Base-by-base conservation (phyloP, 1,284 basidiomycete species). In the Ustilago hordei region DNA sequence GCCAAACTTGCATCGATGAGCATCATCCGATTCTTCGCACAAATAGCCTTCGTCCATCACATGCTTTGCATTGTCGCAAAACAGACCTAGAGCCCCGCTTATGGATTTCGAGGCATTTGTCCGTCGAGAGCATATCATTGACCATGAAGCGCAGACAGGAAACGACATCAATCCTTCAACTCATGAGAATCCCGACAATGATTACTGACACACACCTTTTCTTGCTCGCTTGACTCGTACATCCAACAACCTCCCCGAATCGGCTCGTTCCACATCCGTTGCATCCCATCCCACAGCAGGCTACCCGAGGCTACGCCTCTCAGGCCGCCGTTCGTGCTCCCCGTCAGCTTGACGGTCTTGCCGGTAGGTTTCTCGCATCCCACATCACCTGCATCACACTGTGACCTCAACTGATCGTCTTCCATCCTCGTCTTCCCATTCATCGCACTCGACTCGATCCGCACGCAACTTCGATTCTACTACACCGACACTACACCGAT, bases 221-320 rank as follows among this genome's bases (percentile, higher is more conserved):
- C 11, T 50, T 54, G 28, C 43, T 35, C 35, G 19, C 58, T 17
- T 45, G 11, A 23, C 8, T 58, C 56, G 34, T 48, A 13, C 36
- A 35, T 34, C 54, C 34, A 43, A 35, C 41, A n/a, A n/a, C 48
- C 19, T 28, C 19, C 23, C 4, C n/a, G 23, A 28, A 28, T 41
- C 15, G 12, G 8, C 47, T 31, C 43, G 36, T 23, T n/a, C 5
- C 6, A 9, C 31, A 17, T 39, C 15, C n/a, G 13, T 43, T 47
- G 12, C 31, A 28, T 43, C 15, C 17, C n/a, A 41, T 23, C 43
- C 13, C n/a, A 57, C 31, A 69, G 67, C 69, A 80, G 78, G 72
- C 81, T 50, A 80, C 81, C 60, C 84, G 84, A 48, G 81, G 84
- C 75, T 85, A 85, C 75, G 84, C 84, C 65, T 78, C 83, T 34